Evolutionary conservation across 305 asterid genomes (phyloP).

Genomic region (Fraxinus baroniana): DNA sequence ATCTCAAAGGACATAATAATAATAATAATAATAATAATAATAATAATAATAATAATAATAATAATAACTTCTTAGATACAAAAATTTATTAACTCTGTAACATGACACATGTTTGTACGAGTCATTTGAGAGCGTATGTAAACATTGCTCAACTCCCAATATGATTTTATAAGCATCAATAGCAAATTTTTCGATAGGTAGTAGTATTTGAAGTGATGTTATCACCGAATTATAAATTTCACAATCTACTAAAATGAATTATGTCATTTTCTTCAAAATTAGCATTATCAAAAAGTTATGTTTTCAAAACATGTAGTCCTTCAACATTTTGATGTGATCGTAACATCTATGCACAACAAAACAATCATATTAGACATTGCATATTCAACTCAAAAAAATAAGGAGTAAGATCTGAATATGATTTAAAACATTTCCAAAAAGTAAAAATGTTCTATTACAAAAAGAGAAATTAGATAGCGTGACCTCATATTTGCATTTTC

Average conservation of each 20-base stretch:
- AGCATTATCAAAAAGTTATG: too few species aligned
- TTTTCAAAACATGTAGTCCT: too few species aligned
- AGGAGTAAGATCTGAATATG: not conserved
- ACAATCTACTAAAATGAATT: too few species aligned
- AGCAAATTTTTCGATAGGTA: not conserved
- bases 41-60: too few species aligned
- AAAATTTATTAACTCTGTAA: not conserved
- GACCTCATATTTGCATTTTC: not conserved
- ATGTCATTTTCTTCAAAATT: too few species aligned
- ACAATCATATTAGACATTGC: not conserved
- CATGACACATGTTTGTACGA: not conserved
- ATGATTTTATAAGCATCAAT: not conserved
- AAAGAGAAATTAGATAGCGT: not conserved
- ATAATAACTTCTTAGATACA: not conserved
- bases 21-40: too few species aligned
- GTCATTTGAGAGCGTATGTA: not conserved
- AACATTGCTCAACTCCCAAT: not conserved
- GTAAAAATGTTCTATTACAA: too few species aligned
- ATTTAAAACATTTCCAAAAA: too few species aligned
- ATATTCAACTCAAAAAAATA: not conserved
- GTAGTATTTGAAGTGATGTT: too few species aligned
- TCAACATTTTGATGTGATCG: too few species aligned
- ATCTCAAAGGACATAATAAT: not conserved
- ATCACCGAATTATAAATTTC: too few species aligned
- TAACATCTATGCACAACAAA: not conserved